Evolutionary conservation across 2,329 filamentous ascomycete genomes (phyloP).

Genomic region (Cladobotryum protrusum): DNA sequence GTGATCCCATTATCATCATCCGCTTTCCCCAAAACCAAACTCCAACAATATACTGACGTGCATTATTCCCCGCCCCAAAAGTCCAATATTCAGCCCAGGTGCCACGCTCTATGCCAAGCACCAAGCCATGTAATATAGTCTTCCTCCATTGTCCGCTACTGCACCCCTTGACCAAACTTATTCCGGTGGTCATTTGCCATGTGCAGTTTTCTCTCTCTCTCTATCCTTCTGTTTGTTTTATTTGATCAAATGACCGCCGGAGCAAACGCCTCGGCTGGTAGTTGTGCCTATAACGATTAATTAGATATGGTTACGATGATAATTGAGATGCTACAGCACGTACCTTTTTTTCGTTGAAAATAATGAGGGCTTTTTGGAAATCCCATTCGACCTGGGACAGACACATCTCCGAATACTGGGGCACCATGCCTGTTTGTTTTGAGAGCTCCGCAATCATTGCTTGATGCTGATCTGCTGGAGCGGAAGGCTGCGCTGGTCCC

Average conservation of each 20-base stretch:
- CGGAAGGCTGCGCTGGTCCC: conserved; percentile 18
- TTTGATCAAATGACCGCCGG: neutral
- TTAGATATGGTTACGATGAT: neutral
- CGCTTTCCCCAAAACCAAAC: conserved; percentile 3
- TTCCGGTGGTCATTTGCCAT: too few relatives aligned
- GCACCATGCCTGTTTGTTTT: conserved; percentile 72
- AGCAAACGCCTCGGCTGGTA: conserved; percentile 24
- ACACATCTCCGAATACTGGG: conserved; percentile 74
- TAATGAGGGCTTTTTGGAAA: conserved; percentile 63
- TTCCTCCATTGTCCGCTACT: too few relatives aligned
- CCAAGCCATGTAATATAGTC: too few relatives aligned
- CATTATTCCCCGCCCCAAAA: too few relatives aligned
- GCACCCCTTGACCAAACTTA: too few relatives aligned
- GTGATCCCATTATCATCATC: neutral
- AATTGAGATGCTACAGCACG: conserved; percentile 16
- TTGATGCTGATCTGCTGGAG: conserved; percentile 50
- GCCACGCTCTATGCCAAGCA: too few relatives aligned
- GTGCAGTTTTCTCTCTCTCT: neutral
- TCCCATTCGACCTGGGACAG: conserved; percentile 76
- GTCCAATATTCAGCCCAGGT: too few relatives aligned
- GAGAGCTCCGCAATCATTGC: conserved; percentile 70
- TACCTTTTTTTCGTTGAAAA: conserved; percentile 73
- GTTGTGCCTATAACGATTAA: conserved; percentile 13
- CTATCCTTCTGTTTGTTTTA: too few relatives aligned
- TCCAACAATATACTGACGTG: neutral